These are phyloP conservation scores for Aspergillus haitiensis DNA, from an alignment of 495 filamentous ascomycete genomes.

Conservation along the genomic window DNA sequence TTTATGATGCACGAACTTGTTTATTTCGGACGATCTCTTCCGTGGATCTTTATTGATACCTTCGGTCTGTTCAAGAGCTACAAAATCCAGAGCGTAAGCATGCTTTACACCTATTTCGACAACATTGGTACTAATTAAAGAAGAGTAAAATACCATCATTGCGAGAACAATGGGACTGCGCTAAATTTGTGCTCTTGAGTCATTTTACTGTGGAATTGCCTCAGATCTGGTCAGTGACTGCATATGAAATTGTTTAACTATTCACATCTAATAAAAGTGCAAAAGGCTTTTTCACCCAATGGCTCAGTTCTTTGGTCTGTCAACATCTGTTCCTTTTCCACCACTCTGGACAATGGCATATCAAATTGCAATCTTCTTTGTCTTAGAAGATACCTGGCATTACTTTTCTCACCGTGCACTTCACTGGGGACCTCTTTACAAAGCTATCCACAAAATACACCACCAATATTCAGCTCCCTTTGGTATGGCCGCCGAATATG, in stretches of 20 bases:
- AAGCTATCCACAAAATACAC: slow-evolving; percentile 95
- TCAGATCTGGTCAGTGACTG: slow-evolving; percentile 76
- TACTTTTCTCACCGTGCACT: slow-evolving; percentile 95
- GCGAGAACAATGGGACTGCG: slow-evolving; percentile 92
- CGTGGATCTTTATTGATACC: slow-evolving; percentile 90
- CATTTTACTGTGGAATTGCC: slow-evolving; percentile 98
- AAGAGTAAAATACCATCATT: slow-evolving; percentile 87
- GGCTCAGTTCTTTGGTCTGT: slow-evolving; percentile 87
- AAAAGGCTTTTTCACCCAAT: slow-evolving; percentile 91
- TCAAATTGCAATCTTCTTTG: slow-evolving; percentile 92
- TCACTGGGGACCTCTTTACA: slow-evolving; percentile 95
- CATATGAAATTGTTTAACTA: neutral
- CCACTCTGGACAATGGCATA: slow-evolving; percentile 78
- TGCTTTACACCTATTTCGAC: neutral
- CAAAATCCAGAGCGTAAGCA: slow-evolving; percentile 85
- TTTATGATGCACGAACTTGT: slow-evolving; percentile 92
- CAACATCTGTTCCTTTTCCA: slow-evolving; percentile 88
- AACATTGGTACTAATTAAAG: neutral
- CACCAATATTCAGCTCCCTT: slow-evolving; percentile 98
- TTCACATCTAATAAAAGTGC: slow-evolving; percentile 1
- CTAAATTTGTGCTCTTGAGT: slow-evolving; percentile 81
- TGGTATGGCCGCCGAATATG: slow-evolving; percentile 94
- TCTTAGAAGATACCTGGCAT: slow-evolving; percentile 96
- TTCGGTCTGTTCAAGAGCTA: slow-evolving; percentile 86
- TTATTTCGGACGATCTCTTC: slow-evolving; percentile 90